Evolutionary conservation across 345 rosid genomes (phyloP), one percentile per base, ranked within the genome.

Genomic region (Streptanthus diversifolius): DNA sequence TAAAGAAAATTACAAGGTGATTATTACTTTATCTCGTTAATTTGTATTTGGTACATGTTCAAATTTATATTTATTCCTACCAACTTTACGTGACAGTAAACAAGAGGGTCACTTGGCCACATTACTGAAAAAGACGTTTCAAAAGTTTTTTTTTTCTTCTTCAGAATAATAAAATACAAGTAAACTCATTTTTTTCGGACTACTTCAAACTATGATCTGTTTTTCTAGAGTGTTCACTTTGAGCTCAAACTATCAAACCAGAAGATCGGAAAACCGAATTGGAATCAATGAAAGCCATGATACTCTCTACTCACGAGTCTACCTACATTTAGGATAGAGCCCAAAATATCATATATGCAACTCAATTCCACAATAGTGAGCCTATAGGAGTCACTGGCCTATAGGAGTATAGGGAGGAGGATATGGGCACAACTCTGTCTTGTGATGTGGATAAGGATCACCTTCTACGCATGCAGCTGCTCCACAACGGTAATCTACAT

Each of bases 391-490:
- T 22, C 25, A 22, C 25, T 22, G 25, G 25, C 25, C 25, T 22
- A 22, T 22, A 22, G 25, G 25, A 22, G 25, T 22, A 22, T 22
- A 22, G 25, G 25, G 25, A 22, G 25, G 25, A 22, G 25, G 25
- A 22, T 22, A 22, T 22, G 25, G 25, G 25, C 25, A 22, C 25
- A 22, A 22, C n/a, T n/a, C n/a, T n/a, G n/a, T n/a, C n/a, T n/a
- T n/a, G 83, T 88, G 1, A 22, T 5, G 83, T 84, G 1, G 21
- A 88, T 85, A 12, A 77, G 84, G 25, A 84, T 83, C 8, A 85
- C 86, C 19, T 86, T 83, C 17, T 79, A 83, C 14, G 81, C 89
- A 0, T 82, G 89, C 80, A 82, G 83, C 33, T 85, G 85, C 87
- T 80, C 82, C 82, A 78, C 81, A 19, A 80, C 82, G 79, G 83